Base-by-base conservation (phyloP, 768 basidiomycete species). In the Leccinellum luteum region DNA sequence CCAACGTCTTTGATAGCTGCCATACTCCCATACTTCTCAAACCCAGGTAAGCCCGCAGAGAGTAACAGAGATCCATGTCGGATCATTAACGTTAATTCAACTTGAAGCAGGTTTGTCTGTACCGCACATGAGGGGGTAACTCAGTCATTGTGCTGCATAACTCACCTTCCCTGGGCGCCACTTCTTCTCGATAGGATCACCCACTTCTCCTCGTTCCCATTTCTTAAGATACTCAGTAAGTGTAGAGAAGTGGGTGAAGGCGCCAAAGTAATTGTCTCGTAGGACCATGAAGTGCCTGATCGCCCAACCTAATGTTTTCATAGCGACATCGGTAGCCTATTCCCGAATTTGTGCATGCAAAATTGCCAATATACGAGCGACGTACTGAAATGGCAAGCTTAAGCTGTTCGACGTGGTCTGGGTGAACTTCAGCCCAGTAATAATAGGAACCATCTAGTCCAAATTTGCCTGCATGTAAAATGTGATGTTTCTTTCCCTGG, bases 211-310 rank as follows among this genome's bases (percentile, higher is more conserved):
- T 51, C 75, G 77, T 45, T 75, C 78, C 43, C 85, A 80, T 65
- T 85, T 89, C 53, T 87, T 82, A 48, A 93, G 75, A 69, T 93
- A 96, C 75, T 98, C 96, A 21, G 81, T 82, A 43, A 93, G 78
- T 1, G 92, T 97, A 3, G 87, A 86, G 65, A 95, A 98, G 63
- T 96, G 90, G 2, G 94, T 97, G 73, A 97, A 98, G 5, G 84
- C 81, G 12, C 96, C 96, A 51, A 98, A 85, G 72, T 98, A 98
- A 72, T 98, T 98, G 66, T 96, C 93, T 48, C 89, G 85, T 57
- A 97, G 67, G 41, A 88, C 84, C 85, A 98, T 90, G 62, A 96
- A 80, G 66, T 93, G 87, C 35, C 94, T 85, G 58, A 95, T 82
- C 2, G 86, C 85, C 95, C 95, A 97, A 23, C 94, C 95, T 52